Evolutionary conservation across 345 rosid species (phyloP).

Genomic region (Moricandia arvensis): DNA sequence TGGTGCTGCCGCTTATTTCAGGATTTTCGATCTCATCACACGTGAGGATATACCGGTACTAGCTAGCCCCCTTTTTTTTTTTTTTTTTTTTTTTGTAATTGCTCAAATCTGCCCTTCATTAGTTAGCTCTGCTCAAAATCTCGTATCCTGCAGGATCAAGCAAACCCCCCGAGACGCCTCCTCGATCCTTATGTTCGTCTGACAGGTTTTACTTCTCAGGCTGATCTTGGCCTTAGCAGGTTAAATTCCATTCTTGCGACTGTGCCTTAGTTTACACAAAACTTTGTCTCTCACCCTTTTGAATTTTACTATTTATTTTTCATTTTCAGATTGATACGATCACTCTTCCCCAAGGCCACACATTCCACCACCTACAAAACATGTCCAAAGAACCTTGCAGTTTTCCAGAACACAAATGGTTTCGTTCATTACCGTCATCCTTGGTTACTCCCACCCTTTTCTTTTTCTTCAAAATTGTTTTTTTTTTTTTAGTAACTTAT

Average conservation of each 20-base stretch:
- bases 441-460: neutral
- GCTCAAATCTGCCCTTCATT: neutral
- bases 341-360: constrained; percentile 3
- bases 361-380: neutral
- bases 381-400: neutral
- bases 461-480: neutral
- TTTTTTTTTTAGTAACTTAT: neutral
- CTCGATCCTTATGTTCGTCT: neutral
- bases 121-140: neutral
- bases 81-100: too few relatives aligned
- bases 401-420: neutral
- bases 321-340: neutral
- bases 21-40: neutral
- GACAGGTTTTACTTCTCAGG: neutral
- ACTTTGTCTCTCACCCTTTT: neutral
- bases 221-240: neutral
- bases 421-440: neutral
- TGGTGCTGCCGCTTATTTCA: neutral
- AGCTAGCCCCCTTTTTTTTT: neutral
- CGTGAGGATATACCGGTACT: neutral
- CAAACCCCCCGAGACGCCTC: neutral
- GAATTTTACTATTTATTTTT: neutral
- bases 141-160: neutral
- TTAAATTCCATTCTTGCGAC: neutral
- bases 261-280: neutral